phyloP scores from a whole-genome alignment of 2,329 filamentous ascomycete genomes.

The Colletotrichum eremochloae region DNA sequence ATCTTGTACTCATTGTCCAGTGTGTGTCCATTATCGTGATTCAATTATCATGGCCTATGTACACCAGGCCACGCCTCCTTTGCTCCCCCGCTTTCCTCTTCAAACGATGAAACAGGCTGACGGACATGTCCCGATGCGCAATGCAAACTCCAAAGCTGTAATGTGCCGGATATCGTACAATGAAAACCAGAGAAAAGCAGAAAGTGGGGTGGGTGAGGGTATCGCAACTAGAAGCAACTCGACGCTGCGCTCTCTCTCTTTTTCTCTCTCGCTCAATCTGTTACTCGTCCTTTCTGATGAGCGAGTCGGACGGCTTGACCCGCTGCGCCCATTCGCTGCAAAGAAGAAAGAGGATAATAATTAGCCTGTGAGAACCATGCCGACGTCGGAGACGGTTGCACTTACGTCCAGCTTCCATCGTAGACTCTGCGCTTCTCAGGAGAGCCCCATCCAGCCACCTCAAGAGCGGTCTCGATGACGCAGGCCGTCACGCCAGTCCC shows the following conservation, averaged over 20 bases:
- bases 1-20: conserved; percentile 1
- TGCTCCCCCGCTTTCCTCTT: neutral
- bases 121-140: conserved; percentile 36
- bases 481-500: conserved; percentile 96
- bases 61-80: conserved; percentile 30
- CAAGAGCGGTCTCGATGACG: conserved; percentile 88
- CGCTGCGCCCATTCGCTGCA: conserved; percentile 76
- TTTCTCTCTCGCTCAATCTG: conserved; percentile 10
- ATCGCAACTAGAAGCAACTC: conserved; percentile 43
- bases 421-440: conserved; percentile 81
- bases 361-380: conserved; percentile 7
- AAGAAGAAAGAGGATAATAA: conserved; percentile 22
- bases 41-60: conserved; percentile 42
- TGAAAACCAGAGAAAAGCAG: conserved; percentile 38
- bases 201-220: conserved; percentile 44
- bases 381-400: conserved; percentile 47
- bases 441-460: conserved; percentile 80
- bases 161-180: conserved; percentile 43
- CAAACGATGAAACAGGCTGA: conserved; percentile 34
- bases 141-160: conserved; percentile 39
- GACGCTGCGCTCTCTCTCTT: conserved; percentile 21
- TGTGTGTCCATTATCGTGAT: conserved; percentile 26
- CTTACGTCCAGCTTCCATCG: conserved; percentile 98
- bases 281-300: conserved; percentile 69
- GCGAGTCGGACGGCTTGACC: conserved; percentile 70